phyloP scores from a whole-genome alignment of 495 filamentous ascomycete species.

The Penicillium subrubescens region DNA sequence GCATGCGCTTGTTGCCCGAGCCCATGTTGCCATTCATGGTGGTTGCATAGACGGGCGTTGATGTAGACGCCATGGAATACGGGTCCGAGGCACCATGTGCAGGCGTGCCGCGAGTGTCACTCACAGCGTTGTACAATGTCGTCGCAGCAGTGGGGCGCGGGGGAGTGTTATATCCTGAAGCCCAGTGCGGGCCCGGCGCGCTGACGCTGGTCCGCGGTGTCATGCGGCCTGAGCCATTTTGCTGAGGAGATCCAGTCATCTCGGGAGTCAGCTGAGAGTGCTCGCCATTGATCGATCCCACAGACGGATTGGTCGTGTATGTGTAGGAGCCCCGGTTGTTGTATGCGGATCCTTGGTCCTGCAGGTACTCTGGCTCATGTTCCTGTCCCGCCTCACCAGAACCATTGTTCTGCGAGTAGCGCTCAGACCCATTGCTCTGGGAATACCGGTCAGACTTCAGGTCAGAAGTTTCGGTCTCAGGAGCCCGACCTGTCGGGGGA shows the following conservation, averaged over 20 bases:
- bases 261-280: constrained; percentile 83
- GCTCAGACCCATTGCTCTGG: constrained; percentile 53
- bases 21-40: constrained; percentile 67
- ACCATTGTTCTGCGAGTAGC: constrained; percentile 54
- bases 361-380: constrained; percentile 80
- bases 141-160: constrained; percentile 72
- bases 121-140: constrained; percentile 89
- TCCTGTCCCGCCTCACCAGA: constrained; percentile 76
- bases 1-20: constrained; percentile 73
- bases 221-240: constrained; percentile 80
- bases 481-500: constrained; percentile 68
- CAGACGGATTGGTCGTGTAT: constrained; percentile 66
- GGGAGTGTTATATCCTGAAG: constrained; percentile 76
- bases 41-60: constrained; percentile 57
- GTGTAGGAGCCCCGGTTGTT: constrained; percentile 73
- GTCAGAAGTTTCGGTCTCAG: constrained; percentile 64
- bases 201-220: constrained; percentile 77
- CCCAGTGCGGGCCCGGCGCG: constrained; percentile 71
- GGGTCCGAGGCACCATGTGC: constrained; percentile 70
- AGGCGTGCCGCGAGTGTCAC: constrained; percentile 71
- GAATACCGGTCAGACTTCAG: constrained; percentile 64
- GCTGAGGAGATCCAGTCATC: constrained; percentile 86
- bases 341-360: constrained; percentile 64
- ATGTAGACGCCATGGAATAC: constrained; percentile 61
- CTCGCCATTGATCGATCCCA: constrained; percentile 68